Base-by-base conservation (phyloP, 192 early-diverging fungal species). In the Kickxella alabastrina region DNA sequence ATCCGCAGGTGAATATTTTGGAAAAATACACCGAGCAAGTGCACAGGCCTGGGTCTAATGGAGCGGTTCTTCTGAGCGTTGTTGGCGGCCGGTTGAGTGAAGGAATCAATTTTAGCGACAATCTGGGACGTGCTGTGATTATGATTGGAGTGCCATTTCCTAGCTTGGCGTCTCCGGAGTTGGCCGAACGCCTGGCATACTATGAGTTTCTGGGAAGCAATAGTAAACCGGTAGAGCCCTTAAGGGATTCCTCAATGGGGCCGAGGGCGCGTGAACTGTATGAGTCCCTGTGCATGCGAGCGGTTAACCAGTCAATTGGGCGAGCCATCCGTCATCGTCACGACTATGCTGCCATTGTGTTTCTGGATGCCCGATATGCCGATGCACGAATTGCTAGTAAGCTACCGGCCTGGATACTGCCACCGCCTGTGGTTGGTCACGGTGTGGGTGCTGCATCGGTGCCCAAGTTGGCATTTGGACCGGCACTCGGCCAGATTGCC, bases 71-170 rank as follows among this genome's bases (percentile, higher is more conserved):
- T 39, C 78, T 98, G 38, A 88, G 87, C 32, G 93, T 98, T 6
- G 89, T 98, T 0, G 87, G 87, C 19, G 93, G 93, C 21, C 90
- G 89, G 48, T 80, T 96, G 81, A 91, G 88, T 43, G 92, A 97
- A 64, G 92, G 92, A 0, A 97, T 94, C 60, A 91, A 90, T 41
- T 95, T 97, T 49, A 85, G 87, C 10, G 91, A 97, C 57, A 76
- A 84, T 8, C 43, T 97, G 52, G 92, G 90, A 10, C 72, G 93
- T 43, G 82, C 83, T 14, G 86, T 93, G 0, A 78, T 95, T 13
- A 92, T 96, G 86, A 65, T 93, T 14, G 93, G 93, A 1, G 68
- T 96, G 43, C 93, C 95, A 8, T 96, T 84, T 66, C 82, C 92
- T 3, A 94, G 87, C 52, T 73, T 85, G 22, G 75, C 54, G 0